These are phyloP conservation scores for Gossypium rotundifolium DNA, from an alignment of 345 rosid genomes.

Conservation along the genomic window DNA sequence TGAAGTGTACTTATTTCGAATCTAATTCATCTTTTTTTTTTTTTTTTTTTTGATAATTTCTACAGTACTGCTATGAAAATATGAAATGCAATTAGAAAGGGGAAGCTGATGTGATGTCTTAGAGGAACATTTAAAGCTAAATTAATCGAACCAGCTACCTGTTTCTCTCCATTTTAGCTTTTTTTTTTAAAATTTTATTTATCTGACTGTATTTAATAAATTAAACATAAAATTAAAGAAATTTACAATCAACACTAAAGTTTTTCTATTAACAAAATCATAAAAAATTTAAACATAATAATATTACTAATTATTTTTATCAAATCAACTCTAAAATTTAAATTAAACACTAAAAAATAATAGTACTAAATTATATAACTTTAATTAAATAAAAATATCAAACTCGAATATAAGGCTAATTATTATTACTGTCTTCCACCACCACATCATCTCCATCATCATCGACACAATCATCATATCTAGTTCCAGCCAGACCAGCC, in stretches of 20 bases:
- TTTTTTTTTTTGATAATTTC: background rate
- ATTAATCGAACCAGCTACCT: background rate
- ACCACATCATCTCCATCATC: background rate
- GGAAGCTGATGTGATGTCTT: background rate
- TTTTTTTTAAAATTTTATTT: background rate
- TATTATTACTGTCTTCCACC: background rate
- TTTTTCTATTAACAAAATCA: too few species aligned
- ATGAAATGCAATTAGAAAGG: too few species aligned
- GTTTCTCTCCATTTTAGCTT: background rate
- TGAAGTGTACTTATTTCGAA: background rate
- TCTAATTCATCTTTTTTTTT: background rate
- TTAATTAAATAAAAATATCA: too few species aligned
- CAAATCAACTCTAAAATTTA: too few species aligned
- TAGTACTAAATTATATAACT: accelerated
- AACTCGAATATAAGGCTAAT: too few species aligned
- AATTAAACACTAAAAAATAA: too few species aligned
- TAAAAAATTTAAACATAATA: too few species aligned
- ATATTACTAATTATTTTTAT: too few species aligned
- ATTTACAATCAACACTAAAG: too few species aligned
- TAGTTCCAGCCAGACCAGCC: background rate
- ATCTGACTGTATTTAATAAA: too few species aligned
- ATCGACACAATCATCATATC: background rate
- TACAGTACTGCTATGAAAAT: background rate
- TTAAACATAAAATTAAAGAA: too few species aligned
- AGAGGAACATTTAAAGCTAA: background rate